Percentiles rank a stretch among this genome's conserved stretches.
These are phyloP conservation scores for Sphaerobolus stellatus DNA, from an alignment of 1,284 basidiomycete genomes.

Conservation along the genomic window DNA sequence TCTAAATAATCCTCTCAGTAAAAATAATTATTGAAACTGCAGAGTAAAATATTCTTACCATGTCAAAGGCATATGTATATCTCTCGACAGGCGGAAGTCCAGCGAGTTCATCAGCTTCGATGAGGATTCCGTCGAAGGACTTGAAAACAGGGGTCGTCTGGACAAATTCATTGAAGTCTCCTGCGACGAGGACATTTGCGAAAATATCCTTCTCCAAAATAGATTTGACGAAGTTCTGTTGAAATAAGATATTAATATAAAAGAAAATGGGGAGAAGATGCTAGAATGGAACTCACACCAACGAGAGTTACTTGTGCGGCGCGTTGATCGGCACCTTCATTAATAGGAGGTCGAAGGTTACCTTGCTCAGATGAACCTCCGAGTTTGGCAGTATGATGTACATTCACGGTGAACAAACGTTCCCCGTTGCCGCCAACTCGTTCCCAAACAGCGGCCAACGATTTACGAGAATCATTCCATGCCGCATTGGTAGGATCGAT, in stretches of 20 bases:
- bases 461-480: conserved; percentile 62
- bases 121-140: conserved; percentile 43
- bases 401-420: conserved; percentile 58
- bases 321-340: conserved; percentile 48
- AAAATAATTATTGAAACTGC: conserved; percentile 3
- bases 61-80: conserved; percentile 61
- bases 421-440: conserved; percentile 39
- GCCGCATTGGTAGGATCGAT: conserved; percentile 56
- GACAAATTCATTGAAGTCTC: conserved; percentile 65
- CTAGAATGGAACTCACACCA: conserved; percentile 33
- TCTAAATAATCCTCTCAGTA: conserved; percentile 35
- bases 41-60: conserved; percentile 12
- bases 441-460: conserved; percentile 58
- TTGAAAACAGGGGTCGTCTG: conserved; percentile 54
- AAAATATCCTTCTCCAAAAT: conserved; percentile 44
- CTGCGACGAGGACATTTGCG: conserved; percentile 55
- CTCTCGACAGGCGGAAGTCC: conserved; percentile 49
- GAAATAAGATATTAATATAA: background rate
- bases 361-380: conserved; percentile 57
- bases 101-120: conserved; percentile 52
- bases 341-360: conserved; percentile 59
- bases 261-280: background rate
- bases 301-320: conserved; percentile 51
- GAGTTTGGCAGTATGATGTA: conserved; percentile 60
- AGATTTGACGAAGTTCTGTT: conserved; percentile 49